Evolutionary conservation across 805 yeast species (phyloP).

Genomic region (Pichia deserticola): DNA sequence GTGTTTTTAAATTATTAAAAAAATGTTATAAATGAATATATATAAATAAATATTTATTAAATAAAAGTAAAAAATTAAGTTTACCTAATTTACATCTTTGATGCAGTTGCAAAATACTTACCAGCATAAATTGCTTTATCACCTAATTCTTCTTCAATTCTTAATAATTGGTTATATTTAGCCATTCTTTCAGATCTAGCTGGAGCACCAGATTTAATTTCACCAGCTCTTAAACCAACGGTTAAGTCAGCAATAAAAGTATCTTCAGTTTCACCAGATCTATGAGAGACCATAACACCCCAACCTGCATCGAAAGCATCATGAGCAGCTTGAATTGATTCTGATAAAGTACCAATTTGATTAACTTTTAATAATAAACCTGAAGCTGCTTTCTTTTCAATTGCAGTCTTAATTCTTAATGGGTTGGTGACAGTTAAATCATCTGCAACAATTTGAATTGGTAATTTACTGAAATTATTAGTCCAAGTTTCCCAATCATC

Average conservation of each 20-base stretch:
- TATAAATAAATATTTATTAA: neutral
- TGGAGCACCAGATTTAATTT: conserved; percentile 99
- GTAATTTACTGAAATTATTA: conserved; percentile 69
- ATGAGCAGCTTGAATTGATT: conserved; percentile 94
- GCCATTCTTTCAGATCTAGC: conserved; percentile 99
- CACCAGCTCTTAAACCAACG: conserved; percentile 98
- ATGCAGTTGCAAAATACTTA: conserved; percentile 67
- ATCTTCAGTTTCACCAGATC: conserved; percentile 99
- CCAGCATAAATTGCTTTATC: conserved; percentile 97
- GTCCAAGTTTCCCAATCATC: conserved; percentile 99
- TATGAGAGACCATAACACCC: conserved; percentile 99
- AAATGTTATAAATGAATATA: too few relatives aligned
- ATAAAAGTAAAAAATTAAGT: neutral
- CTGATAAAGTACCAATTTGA: conserved; percentile 96
- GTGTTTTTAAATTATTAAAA: too few relatives aligned
- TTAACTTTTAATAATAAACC: conserved; percentile 94
- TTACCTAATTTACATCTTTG: conserved; percentile 19
- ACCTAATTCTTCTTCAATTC: conserved; percentile 98
- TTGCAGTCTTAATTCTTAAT: conserved; percentile 86
- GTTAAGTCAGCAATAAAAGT: conserved; percentile 95
- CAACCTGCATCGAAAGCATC: conserved; percentile 93
- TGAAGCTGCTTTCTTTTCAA: conserved; percentile 92
- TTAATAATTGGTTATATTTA: conserved; percentile 94
- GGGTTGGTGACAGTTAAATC: conserved; percentile 99
- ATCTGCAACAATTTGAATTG: conserved; percentile 92